Base-by-base conservation (phyloP, 192 early-diverging fungal genomes). In the Funneliformis mosseae region DNA sequence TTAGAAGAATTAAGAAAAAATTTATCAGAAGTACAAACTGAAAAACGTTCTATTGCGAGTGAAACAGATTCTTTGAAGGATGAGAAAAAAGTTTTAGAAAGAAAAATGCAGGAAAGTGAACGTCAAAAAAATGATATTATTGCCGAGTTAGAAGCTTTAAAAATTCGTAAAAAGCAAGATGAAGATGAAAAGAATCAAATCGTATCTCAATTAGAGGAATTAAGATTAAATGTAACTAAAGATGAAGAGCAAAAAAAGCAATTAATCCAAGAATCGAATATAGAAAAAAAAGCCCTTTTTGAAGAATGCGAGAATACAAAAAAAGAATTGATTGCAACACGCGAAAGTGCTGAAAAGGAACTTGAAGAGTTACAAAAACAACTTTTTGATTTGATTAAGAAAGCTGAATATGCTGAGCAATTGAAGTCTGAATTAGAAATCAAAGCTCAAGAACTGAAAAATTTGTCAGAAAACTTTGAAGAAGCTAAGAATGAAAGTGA, bases 241-340 rank as follows among this genome's bases (percentile, higher is more conserved):
- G 9, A 42, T 55, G 78, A 70, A 23, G 48, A 79, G 1, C 4
- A 23, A n/a, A 79, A 79, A 10, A 71, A 10, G 14, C 50, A 60
- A 27, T 9, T 66, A 27, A 38, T 71, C 23, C 7, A 83, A 82
- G 18, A 73, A 74, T 5, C 74, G 72, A 23, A 82, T 42, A 27
- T 50, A 8, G 74, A 85, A 46, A 86, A 86, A 21, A 23, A 39
- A n/a, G 25, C 63, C 9, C 45, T 74, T 39, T 55, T 73, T 69
- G 59, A 77, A 80, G 33, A 42, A 76, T 23, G 78, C 75, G 48
- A 71, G 23, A 55, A 25, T 33, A 27, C 41, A 3, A 70, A 41
- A 70, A 70, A 45, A 45, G 68, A 70, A 70, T 70, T 70, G n/a
- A 67, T 63, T 66, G 48, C 76, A 82, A 12, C 46, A 74, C 41